Percentiles rank a stretch among this genome's conserved stretches.
Evolutionary conservation across 495 filamentous ascomycete species (phyloP).

Genomic region (Pseudoneurospora amorphoporcata): DNA sequence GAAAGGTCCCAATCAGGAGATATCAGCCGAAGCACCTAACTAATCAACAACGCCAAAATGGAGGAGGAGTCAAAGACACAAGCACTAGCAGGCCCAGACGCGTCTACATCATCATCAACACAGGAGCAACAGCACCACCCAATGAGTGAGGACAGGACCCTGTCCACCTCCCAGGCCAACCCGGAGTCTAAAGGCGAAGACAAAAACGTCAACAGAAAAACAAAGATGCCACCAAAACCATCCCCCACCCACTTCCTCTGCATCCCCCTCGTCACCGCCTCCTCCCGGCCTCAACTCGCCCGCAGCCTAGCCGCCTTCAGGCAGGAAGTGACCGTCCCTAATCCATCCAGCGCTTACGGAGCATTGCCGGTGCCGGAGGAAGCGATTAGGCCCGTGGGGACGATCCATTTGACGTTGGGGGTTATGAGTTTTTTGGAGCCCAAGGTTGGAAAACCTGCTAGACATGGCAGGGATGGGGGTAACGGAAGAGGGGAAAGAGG

Average conservation of each 20-base stretch:
- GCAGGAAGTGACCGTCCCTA: constrained; percentile 35
- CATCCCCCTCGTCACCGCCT: constrained; percentile 58
- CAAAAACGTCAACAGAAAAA: background rate
- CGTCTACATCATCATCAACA: background rate
- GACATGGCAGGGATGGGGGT: background rate
- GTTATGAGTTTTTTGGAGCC: constrained; percentile 65
- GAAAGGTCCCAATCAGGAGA: background rate
- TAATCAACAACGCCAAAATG: background rate
- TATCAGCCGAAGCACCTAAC: background rate
- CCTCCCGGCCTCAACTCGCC: constrained; percentile 54
- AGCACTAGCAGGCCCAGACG: background rate
- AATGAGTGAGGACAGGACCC: background rate
- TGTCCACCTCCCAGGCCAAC: background rate
- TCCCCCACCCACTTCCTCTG: constrained; percentile 82
- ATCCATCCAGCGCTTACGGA: background rate
- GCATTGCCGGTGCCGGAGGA: constrained; percentile 37
- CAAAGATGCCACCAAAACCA: constrained; percentile 5
- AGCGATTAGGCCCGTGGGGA: constrained; percentile 67
- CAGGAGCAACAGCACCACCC: background rate
- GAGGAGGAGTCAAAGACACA: background rate
- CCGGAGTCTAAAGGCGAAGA: background rate
- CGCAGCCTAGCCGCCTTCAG: constrained; percentile 50
- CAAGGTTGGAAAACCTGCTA: constrained; percentile 19
- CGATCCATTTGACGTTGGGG: constrained; percentile 76
- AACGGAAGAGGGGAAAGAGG: background rate